A percentile compares a stretch with the other conserved stretches of the same genome.
phyloP scores from a whole-genome alignment of 192 early-diverging fungal genomes.

The Helicostylum pulchrum region DNA sequence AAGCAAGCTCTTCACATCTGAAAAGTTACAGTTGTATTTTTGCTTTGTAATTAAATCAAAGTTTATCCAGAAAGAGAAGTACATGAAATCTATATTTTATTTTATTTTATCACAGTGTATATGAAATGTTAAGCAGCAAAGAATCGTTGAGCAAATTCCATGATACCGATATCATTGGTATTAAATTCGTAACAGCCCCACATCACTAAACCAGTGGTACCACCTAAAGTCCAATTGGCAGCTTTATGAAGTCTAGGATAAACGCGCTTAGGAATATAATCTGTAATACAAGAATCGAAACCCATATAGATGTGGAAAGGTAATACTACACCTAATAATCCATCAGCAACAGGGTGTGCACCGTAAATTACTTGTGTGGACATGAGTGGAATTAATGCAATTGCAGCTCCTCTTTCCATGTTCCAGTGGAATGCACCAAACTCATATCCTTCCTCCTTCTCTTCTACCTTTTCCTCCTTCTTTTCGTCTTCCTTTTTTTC shows the following conservation, averaged over 20 bases:
- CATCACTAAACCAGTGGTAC: constrained; percentile 66
- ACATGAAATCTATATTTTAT: no score
- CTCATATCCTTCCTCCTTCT: constrained; percentile 18
- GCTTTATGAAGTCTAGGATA: constrained; percentile 61
- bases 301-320: constrained; percentile 78
- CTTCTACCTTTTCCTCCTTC: background rate
- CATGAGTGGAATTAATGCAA: constrained; percentile 72
- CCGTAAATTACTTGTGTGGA: constrained; percentile 72
- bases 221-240: constrained; percentile 61
- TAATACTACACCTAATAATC: constrained; percentile 84
- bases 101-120: no score
- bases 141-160: constrained; percentile 75
- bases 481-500: background rate
- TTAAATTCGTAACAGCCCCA: constrained; percentile 94
- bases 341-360: constrained; percentile 82
- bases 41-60: no score
- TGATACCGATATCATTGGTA: constrained; percentile 93
- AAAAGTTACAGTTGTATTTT: no score
- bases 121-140: constrained; percentile 71
- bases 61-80: no score
- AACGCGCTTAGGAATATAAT: constrained; percentile 79
- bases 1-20: no score
- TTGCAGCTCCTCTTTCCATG: constrained; percentile 80
- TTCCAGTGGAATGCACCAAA: constrained; percentile 92
- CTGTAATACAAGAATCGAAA: constrained; percentile 52